These are phyloP conservation scores for Castanopsis chinensis DNA, from an alignment of 306 rosid species.

Conservation along the genomic window DNA sequence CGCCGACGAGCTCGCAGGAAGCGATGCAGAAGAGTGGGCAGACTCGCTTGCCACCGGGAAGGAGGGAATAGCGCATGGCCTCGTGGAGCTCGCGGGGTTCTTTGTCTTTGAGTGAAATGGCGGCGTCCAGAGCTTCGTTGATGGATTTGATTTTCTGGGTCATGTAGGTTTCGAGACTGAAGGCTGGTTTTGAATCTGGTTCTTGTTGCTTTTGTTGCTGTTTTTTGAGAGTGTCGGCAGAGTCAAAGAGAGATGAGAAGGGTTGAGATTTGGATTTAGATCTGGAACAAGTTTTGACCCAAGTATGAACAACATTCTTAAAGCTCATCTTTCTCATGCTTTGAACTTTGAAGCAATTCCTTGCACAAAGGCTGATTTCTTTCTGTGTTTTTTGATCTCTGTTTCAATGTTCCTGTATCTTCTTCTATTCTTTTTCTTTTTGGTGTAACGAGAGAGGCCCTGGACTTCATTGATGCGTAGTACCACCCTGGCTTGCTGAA, in stretches of 20 bases:
- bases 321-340: slow-evolving; percentile 31
- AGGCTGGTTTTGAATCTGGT: background rate
- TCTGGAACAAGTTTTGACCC: slow-evolving; percentile 35
- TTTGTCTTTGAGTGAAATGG: slow-evolving; percentile 34
- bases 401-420: too few species aligned
- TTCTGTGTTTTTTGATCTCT: too few species aligned
- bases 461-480: too few species aligned
- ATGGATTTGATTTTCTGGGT: slow-evolving; percentile 42
- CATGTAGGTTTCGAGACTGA: slow-evolving; percentile 60
- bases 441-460: too few species aligned
- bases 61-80: slow-evolving; percentile 76
- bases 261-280: slow-evolving; percentile 16
- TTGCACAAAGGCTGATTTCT: too few species aligned
- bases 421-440: too few species aligned
- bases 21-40: slow-evolving; percentile 64
- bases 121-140: slow-evolving; percentile 55
- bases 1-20: slow-evolving; percentile 70
- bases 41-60: slow-evolving; percentile 73
- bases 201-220: background rate
- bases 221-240: slow-evolving; percentile 25
- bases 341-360: too few species aligned
- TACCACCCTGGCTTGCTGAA: too few species aligned
- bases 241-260: slow-evolving; percentile 18
- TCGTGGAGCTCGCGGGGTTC: slow-evolving; percentile 60
- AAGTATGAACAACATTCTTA: slow-evolving; percentile 37